Evolutionary conservation across 1,284 basidiomycete species (phyloP).

Genomic region (Moesziomyces sp.): DNA sequence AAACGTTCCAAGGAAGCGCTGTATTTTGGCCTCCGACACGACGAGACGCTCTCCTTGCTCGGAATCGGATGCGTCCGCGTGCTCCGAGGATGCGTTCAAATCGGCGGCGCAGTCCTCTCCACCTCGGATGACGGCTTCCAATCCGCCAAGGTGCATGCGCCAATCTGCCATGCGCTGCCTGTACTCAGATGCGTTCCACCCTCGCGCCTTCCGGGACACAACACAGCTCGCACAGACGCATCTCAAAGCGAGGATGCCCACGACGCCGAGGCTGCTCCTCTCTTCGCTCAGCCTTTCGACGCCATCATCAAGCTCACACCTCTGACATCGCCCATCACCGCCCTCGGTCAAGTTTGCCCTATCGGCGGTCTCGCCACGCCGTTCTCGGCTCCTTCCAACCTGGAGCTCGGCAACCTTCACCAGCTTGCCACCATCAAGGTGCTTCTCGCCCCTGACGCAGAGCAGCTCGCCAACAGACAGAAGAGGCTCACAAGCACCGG

Average conservation of each 20-base stretch:
- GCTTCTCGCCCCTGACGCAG: slow-evolving; percentile 19
- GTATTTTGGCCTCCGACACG: slow-evolving; percentile 24
- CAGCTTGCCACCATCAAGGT: slow-evolving; percentile 35
- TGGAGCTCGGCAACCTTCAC: slow-evolving; percentile 20
- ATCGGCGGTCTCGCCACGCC: slow-evolving; percentile 32
- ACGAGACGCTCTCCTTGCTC: slow-evolving; percentile 33
- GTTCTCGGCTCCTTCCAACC: slow-evolving; percentile 25
- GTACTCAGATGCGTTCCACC: slow-evolving; percentile 23
- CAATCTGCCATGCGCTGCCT: slow-evolving; percentile 33
- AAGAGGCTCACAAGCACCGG: slow-evolving; percentile 10
- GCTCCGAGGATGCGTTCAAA: slow-evolving; percentile 27
- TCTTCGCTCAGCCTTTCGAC: slow-evolving; percentile 14
- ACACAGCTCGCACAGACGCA: not conserved
- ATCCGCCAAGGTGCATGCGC: slow-evolving; percentile 29
- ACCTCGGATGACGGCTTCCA: slow-evolving; percentile 8
- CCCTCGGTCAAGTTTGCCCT: slow-evolving; percentile 33
- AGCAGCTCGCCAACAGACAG: slow-evolving; percentile 11
- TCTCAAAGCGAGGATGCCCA: not conserved
- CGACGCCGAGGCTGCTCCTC: not conserved
- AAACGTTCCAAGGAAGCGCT: slow-evolving; percentile 27
- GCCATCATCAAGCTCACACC: slow-evolving; percentile 33
- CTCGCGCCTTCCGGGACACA: slow-evolving; percentile 7
- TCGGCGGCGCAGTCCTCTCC: slow-evolving; percentile 35
- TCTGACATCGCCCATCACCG: slow-evolving; percentile 23
- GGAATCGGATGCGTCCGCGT: slow-evolving; percentile 31